Evolutionary conservation across 164 flowering plant genomes (phyloP), one percentile per base, ranked within the genome.

Genomic region (Annona cherimola): DNA sequence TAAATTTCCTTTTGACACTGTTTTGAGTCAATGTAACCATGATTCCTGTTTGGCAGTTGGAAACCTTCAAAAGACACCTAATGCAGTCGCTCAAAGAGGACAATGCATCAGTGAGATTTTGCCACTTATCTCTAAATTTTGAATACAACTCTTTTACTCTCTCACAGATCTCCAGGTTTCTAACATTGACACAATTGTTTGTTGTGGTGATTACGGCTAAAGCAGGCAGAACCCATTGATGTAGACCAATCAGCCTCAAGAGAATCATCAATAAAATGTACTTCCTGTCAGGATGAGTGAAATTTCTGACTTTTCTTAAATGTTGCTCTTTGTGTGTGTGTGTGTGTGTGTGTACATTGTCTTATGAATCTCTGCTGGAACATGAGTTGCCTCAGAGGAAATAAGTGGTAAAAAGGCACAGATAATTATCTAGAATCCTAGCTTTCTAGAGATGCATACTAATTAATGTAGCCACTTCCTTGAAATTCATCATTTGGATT

Each of bases 71-170:
- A 82, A 84, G 89, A 75, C 99, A 95, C 69, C 83, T 95, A 77
- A 88, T 95, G 93, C 97, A 82, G 77, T 95, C 99, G 18, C 81
- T 95, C 8, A 91, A 72, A 73, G 99, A 91, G 59, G 98, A 93
- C 57, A 82, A 68, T 75, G 72, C 88, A 67, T 72, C 93, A 45
- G 99, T 95, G 87, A 84, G 96, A 76, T 66, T 57, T 68, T 5
- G 50, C 20, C 4, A 26, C n/a, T n/a, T 39, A 4, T 6, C 39
- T 44, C 16, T 50, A 50, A 11, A 11, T 50, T 8, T 50, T 11
- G 14, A 50, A 16, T 26, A 26, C 35, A 26, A 26, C 35, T 26
- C 35, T 26, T 45, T n/a, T 19, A 67, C 5, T 20, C 12, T 45
- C 41, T 9, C 18, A 18, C 16, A 14, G 3, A 12, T 71, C 1